These are phyloP conservation scores for Fennellomyces sp. DNA, from an alignment of 371 early-diverging fungal genomes.

Conservation along the genomic window DNA sequence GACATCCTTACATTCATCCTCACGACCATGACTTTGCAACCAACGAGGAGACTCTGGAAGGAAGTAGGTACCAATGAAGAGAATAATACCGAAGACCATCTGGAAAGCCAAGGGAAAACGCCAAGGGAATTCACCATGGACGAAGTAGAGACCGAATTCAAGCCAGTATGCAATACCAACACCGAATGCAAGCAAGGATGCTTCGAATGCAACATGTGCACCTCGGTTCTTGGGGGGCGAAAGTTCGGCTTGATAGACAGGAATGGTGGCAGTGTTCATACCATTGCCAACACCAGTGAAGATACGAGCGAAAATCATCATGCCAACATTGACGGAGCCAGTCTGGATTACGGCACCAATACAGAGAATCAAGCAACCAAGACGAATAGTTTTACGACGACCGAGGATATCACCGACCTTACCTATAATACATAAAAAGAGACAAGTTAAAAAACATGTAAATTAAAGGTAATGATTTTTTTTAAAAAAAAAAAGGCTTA, in stretches of 20 bases:
- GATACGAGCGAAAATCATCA: slow-evolving; percentile 51
- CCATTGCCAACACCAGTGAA: slow-evolving; percentile 54
- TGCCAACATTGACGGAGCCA: slow-evolving; percentile 29
- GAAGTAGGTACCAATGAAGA: slow-evolving; percentile 41
- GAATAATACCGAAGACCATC: slow-evolving; percentile 42
- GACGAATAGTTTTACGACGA: slow-evolving; percentile 36
- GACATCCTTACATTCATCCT: slow-evolving; percentile 41
- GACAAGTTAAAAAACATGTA: too few relatives aligned
- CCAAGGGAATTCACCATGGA: slow-evolving; percentile 40
- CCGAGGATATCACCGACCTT: slow-evolving; percentile 34
- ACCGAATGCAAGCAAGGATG: slow-evolving; percentile 34
- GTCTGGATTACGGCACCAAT: slow-evolving; percentile 39
- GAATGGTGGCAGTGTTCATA: slow-evolving; percentile 50
- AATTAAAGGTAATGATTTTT: too few relatives aligned
- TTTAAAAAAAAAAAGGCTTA: background rate
- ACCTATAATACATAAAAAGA: background rate
- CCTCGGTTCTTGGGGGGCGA: slow-evolving; percentile 50
- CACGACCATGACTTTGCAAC: slow-evolving; percentile 50
- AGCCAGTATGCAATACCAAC: slow-evolving; percentile 47
- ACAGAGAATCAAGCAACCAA: slow-evolving; percentile 34
- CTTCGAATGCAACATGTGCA: slow-evolving; percentile 43
- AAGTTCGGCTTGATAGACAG: slow-evolving; percentile 53
- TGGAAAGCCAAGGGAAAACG: slow-evolving; percentile 52
- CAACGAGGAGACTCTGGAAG: slow-evolving; percentile 66
- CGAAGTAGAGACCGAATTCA: slow-evolving; percentile 42